phyloP scores from a whole-genome alignment of 768 basidiomycete genomes.

The Fomitopsis pulvina region DNA sequence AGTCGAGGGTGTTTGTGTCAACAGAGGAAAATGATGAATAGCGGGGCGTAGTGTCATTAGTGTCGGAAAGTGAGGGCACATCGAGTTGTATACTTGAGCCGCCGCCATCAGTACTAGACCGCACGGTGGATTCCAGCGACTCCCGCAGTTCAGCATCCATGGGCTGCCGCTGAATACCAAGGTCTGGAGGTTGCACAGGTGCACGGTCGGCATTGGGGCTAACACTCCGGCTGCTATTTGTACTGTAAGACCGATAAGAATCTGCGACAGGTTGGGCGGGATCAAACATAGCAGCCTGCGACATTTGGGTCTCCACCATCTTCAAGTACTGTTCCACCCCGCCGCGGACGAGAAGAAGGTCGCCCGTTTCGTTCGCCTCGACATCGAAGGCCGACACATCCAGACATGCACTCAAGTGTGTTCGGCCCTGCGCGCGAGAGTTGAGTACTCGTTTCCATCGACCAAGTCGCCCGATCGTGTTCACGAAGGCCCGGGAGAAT shows the following conservation, averaged over 20 bases:
- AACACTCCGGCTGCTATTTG: background rate
- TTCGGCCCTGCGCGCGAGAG: conserved; percentile 29
- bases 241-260: background rate
- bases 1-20: background rate
- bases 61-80: background rate
- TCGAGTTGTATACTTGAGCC: background rate
- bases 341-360: conserved; percentile 53
- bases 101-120: background rate
- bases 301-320: conserved; percentile 37
- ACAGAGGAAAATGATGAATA: background rate
- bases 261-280: background rate
- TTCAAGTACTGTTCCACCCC: conserved; percentile 64
- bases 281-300: background rate
- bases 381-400: conserved; percentile 69
- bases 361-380: conserved; percentile 51
- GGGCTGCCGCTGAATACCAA: background rate
- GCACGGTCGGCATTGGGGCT: background rate
- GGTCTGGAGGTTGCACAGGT: background rate
- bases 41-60: background rate
- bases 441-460: conserved; percentile 78
- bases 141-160: background rate
- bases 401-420: conserved; percentile 31
- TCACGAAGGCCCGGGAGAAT: conserved; percentile 70
- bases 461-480: conserved; percentile 77
- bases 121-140: background rate